Evolutionary conservation across 768 basidiomycete genomes (phyloP), one percentile per base, ranked within the genome.

Genomic region (Grammothele lineata): DNA sequence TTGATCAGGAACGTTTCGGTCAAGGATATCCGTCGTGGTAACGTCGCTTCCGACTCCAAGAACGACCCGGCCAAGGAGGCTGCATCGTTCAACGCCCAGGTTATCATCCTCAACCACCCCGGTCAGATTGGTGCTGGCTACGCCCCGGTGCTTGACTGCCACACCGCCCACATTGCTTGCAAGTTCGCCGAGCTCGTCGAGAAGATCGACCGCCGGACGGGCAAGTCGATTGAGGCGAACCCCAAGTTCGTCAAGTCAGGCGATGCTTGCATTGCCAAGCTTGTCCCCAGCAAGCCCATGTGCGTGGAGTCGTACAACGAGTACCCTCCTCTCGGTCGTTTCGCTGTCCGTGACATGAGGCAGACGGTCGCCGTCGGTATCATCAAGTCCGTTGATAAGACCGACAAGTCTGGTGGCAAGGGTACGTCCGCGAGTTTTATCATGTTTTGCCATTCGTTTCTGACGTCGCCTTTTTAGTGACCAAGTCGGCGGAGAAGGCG

Each of bases 191-290:
- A 96, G 72, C 85, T 98, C 70, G 77, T 94, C 63, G 93, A 98
- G 83, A 99, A 96, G 84, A 95, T 99, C 68, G 96, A 98, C 76
- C 91, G 95, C 68, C 92, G 95, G 69, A 87, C 89, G 66, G 95
- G 95, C 71, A 97, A 97, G 77, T 77, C 80, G 41, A 78, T 96
- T 49, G 94, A 96, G 71, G 73, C 75, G 62, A 23, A 67, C 47
- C 96, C 96, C 74, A 99, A 99, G 74, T 93, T 92, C 72, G 88
- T 99, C 83, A 99, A 97, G 81, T 94, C 92, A 50, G 96, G 96
- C 72, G 96, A 99, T 76, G 92, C 95, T 55, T 91, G 88, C 78
- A 99, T 99, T 63, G 93, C 92, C 76, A 96, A 96, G 76, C 88
- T 96, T 55, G 73, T 95, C 61, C 92, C 92, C 56, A 83, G 82